Percentiles rank a stretch among this genome's conserved stretches.
Conservation (phyloP, 1,284 basidiomycete genomes). For the Ustilago hordei region DNA sequence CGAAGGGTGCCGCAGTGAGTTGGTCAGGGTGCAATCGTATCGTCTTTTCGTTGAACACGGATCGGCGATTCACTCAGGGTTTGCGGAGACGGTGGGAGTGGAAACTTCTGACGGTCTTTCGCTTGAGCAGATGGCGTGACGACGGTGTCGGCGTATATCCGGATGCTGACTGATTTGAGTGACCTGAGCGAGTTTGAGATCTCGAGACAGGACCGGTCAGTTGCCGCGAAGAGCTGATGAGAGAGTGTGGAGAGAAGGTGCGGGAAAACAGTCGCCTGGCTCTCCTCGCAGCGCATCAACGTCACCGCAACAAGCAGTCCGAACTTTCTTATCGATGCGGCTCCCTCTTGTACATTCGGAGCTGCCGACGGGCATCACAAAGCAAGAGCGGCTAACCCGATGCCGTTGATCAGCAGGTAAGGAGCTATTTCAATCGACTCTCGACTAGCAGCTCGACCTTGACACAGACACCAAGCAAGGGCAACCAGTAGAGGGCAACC, state of each 20-base stretch:
- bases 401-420: no score
- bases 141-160: neutral
- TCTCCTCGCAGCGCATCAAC: constrained; percentile 8
- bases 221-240: neutral
- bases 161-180: neutral
- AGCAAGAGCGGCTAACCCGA: neutral
- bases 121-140: neutral
- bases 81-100: constrained; percentile 8
- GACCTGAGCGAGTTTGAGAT: neutral
- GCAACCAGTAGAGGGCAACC: neutral
- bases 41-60: neutral
- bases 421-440: no score
- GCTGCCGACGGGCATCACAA: neutral
- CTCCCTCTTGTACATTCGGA: neutral
- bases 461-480: neutral
- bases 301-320: constrained; percentile 3
- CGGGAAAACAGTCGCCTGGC: neutral
- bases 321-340: constrained; percentile 38
- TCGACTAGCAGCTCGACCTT: neutral
- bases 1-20: neutral
- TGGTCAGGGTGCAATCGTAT: neutral
- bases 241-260: neutral
- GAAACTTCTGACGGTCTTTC: neutral
- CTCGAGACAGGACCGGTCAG: neutral
- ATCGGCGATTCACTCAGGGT: constrained; percentile 7